Conservation (phyloP, 306 rosid genomes). For the Cucurbita argyrosperma region DNA sequence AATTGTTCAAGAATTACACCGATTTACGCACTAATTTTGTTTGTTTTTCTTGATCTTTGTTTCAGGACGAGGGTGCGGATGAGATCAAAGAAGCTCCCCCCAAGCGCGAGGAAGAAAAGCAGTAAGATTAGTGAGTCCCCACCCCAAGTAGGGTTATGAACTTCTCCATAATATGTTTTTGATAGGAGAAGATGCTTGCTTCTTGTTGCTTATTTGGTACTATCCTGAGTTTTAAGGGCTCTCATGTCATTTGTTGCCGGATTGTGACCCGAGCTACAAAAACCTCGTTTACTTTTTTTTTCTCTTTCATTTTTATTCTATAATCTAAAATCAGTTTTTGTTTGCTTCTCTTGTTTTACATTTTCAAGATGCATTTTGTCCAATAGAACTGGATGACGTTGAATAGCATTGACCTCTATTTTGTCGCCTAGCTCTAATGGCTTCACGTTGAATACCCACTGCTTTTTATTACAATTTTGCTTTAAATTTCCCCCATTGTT, state of each 20-base stretch:
- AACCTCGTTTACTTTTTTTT: neutral
- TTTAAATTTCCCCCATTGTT: neutral
- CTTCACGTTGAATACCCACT: neutral
- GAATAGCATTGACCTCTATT: conserved; percentile 1
- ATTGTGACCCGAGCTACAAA: conserved; percentile 7
- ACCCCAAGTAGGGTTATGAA: conserved; percentile 27
- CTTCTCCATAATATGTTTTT: conserved; percentile 80
- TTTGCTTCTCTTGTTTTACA: neutral
- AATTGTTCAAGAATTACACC: neutral
- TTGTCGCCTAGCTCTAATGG: neutral
- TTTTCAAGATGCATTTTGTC: neutral
- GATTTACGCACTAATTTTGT: neutral
- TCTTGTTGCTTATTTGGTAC: conserved; percentile 5
- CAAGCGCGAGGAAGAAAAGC: conserved; percentile 54
- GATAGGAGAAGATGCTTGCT: conserved; percentile 51
- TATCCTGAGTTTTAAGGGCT: neutral
- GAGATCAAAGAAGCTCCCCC: conserved; percentile 88
- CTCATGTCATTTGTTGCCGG: conserved; percentile 2
- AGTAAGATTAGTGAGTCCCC: conserved; percentile 31
- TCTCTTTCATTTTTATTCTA: neutral
- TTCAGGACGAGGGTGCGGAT: conserved; percentile 85
- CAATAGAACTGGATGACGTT: neutral
- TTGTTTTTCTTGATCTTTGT: neutral
- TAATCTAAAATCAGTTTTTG: conserved; percentile 1
- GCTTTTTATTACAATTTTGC: neutral